These are phyloP conservation scores for Flueggea neowawraea DNA, from an alignment of 441 rosid genomes.

Conservation along the genomic window DNA sequence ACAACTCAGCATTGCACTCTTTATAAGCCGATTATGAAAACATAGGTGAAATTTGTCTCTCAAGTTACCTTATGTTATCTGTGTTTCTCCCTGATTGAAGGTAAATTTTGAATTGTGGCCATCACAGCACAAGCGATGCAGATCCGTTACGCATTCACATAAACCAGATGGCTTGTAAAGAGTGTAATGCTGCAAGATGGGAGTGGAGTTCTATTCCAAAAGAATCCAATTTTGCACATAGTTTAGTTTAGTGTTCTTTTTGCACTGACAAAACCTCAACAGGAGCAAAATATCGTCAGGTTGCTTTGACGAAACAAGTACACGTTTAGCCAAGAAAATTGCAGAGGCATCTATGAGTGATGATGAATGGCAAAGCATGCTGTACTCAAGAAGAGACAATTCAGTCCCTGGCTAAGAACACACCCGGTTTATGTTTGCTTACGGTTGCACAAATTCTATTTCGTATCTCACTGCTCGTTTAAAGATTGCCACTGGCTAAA, in stretches of 20 bases:
- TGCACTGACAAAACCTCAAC: background rate
- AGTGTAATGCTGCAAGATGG: conserved; percentile 83
- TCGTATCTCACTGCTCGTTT: too few species aligned
- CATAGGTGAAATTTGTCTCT: background rate
- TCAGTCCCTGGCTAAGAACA: conserved; percentile 25
- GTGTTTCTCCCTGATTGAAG: conserved; percentile 86
- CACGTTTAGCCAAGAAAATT: conserved; percentile 70
- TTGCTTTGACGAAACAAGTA: conserved; percentile 61
- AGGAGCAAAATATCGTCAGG: conserved; percentile 62
- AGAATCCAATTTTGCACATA: background rate
- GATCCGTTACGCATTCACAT: conserved; percentile 66
- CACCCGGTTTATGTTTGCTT: too few species aligned
- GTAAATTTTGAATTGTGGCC: conserved; percentile 44
- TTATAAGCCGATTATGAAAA: conserved; percentile 3
- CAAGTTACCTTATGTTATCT: conserved; percentile 75
- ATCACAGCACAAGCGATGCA: conserved; percentile 55
- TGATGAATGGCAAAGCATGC: conserved; percentile 72
- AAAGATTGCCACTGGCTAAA: too few species aligned
- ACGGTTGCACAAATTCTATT: too few species aligned
- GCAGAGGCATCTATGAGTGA: conserved; percentile 87
- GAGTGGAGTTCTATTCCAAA: conserved; percentile 61
- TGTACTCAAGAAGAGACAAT: conserved; percentile 73
- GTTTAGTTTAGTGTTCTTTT: background rate
- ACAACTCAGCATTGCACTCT: conserved; percentile 6
- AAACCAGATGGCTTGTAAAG: conserved; percentile 63